Percentiles rank a stretch among this genome's conserved stretches.
Evolutionary conservation across 768 basidiomycete species (phyloP).

Genomic region (Amanita muscaria): DNA sequence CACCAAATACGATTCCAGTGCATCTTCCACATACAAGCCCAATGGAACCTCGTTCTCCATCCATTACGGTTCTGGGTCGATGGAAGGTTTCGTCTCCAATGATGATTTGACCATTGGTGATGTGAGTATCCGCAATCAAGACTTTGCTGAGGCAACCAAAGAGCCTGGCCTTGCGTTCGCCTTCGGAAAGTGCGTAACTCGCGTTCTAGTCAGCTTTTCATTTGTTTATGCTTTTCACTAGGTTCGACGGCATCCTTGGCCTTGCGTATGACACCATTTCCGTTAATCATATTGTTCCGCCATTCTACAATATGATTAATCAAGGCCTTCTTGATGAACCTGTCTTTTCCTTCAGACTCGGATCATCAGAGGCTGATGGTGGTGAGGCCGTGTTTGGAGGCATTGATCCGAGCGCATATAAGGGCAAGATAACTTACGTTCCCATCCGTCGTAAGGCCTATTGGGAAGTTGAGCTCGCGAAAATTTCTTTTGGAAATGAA

Average conservation of each 20-base stretch:
- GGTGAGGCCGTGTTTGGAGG: conserved; percentile 92
- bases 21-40: conserved; percentile 79
- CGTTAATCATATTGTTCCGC: conserved; percentile 87
- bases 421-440: conserved; percentile 75
- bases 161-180: conserved; percentile 98
- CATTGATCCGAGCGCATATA: conserved; percentile 68
- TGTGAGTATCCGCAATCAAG: conserved; percentile 59
- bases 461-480: conserved; percentile 95
- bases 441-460: conserved; percentile 94
- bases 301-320: conserved; percentile 90
- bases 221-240: conserved; percentile 18
- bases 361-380: conserved; percentile 77
- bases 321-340: conserved; percentile 73
- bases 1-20: conserved; percentile 73
- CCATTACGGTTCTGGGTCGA: conserved; percentile 91
- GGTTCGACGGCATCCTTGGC: conserved; percentile 93
- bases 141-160: conserved; percentile 93
- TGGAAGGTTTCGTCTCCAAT: conserved; percentile 91
- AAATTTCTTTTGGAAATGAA: conserved; percentile 79
- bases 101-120: conserved; percentile 81
- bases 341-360: conserved; percentile 92
- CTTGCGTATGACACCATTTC: conserved; percentile 93
- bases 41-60: conserved; percentile 89
- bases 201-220: background rate
- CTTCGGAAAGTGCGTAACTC: conserved; percentile 71